A percentile compares a stretch with the other conserved stretches of the same genome.
phyloP scores from a whole-genome alignment of 345 rosid genomes.

The Populus alba region DNA sequence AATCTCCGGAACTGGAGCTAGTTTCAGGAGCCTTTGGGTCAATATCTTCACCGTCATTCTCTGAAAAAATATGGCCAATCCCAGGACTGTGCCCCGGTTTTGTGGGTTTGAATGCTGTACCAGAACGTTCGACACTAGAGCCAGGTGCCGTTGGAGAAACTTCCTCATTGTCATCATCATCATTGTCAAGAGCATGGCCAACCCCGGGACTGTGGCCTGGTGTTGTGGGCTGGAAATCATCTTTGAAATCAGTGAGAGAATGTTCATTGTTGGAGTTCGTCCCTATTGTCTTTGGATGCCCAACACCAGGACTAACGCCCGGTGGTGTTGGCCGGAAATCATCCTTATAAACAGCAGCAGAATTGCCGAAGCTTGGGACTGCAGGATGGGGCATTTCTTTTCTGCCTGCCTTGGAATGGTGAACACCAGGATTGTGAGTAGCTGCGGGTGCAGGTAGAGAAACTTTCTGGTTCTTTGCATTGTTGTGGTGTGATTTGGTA shows the following conservation, averaged over 20 bases:
- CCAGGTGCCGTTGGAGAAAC: too few relatives aligned
- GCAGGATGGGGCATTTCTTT: background rate
- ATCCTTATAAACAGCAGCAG: conserved; percentile 1
- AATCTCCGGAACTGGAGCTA: background rate
- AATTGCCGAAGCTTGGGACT: background rate
- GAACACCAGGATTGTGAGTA: background rate
- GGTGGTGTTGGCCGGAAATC: conserved; percentile 29
- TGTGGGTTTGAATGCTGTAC: conserved; percentile 32
- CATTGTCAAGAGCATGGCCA: background rate
- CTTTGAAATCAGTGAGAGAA: conserved; percentile 24
- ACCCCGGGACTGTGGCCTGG: conserved; percentile 14
- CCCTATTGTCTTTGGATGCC: conserved; percentile 2
- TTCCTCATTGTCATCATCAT: background rate
- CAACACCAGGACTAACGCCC: conserved; percentile 30
- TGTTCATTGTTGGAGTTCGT: background rate
- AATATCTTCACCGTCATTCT: background rate
- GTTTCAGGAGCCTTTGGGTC: background rate
- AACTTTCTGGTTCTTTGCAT: background rate
- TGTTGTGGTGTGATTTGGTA: background rate
- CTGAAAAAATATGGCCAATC: too few relatives aligned
- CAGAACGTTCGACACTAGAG: too few relatives aligned
- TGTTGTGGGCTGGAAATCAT: conserved; percentile 41
- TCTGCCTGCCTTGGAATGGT: background rate
- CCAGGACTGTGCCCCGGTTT: too few relatives aligned
- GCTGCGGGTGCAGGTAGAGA: background rate